Percentiles rank a stretch among this genome's conserved stretches.
phyloP scores from a whole-genome alignment of 192 early-diverging fungal genomes.

The Podila minutissima region DNA sequence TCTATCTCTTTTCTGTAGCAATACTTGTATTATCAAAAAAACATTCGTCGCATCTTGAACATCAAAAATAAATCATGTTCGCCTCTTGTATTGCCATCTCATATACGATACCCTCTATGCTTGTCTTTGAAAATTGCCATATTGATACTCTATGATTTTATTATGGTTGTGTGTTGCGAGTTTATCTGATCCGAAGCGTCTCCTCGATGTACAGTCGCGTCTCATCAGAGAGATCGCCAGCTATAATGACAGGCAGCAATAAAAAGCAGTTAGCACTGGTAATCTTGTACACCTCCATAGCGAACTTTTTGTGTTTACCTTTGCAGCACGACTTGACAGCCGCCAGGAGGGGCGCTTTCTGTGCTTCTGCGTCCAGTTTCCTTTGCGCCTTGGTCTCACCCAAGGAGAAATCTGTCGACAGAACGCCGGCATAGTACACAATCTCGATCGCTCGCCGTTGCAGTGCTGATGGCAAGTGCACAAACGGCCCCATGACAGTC shows the following conservation, averaged over 20 bases:
- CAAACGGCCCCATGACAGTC: constrained; percentile 57
- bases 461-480: constrained; percentile 44
- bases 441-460: constrained; percentile 60
- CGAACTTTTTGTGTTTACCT: constrained; percentile 12
- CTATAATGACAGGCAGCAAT: background rate
- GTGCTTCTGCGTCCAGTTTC: background rate
- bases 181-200: constrained; percentile 27
- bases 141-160: background rate
- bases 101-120: background rate
- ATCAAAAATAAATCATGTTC: background rate
- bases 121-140: too few relatives aligned
- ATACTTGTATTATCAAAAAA: constrained; percentile 18
- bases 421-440: constrained; percentile 47
- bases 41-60: background rate
- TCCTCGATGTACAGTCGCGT: constrained; percentile 40
- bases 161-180: background rate
- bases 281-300: background rate
- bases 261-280: background rate
- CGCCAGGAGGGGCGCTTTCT: constrained; percentile 28
- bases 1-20: constrained; percentile 8
- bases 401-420: background rate
- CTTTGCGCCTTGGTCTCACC: background rate
- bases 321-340: constrained; percentile 41
- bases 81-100: background rate
- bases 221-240: constrained; percentile 31